Conservation (phyloP, 2,329 filamentous ascomycete species). For the Sclerotinia sclerotiorum region DNA sequence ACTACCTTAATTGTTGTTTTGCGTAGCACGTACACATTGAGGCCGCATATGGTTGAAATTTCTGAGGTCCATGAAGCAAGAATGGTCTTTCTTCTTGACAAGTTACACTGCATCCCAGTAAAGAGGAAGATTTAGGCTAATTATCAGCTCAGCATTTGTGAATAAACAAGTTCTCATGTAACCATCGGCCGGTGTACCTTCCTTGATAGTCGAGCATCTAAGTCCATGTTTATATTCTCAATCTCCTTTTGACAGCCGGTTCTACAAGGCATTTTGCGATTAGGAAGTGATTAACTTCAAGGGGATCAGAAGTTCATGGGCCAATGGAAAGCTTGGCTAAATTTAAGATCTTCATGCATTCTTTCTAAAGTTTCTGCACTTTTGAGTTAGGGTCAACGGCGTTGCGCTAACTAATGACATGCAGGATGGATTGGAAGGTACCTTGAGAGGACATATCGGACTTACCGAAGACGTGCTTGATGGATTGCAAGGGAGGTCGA, state of each 20-base stretch:
- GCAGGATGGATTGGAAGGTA: conserved; percentile 31
- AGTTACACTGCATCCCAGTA: background rate
- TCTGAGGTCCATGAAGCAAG: conserved; percentile 33
- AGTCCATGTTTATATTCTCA: background rate
- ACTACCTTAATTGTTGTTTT: conserved; percentile 27
- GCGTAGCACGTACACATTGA: conserved; percentile 29
- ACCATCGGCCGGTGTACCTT: background rate
- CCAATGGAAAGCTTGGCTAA: background rate
- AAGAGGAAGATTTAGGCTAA: background rate
- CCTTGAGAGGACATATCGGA: conserved; percentile 30
- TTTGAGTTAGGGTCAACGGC: background rate
- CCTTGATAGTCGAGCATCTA: background rate
- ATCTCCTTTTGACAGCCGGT: background rate
- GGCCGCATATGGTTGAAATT: conserved; percentile 33
- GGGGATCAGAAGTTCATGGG: background rate
- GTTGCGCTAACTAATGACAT: conserved; percentile 15
- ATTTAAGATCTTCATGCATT: background rate
- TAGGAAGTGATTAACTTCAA: background rate
- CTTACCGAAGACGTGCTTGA: conserved; percentile 32
- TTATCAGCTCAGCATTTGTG: background rate
- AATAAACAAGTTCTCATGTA: background rate
- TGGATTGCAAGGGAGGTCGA: conserved; percentile 29
- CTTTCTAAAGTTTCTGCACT: background rate
- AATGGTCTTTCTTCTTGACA: conserved; percentile 26
- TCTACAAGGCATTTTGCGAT: background rate